Percentiles rank a stretch among this genome's conserved stretches.
Conservation (phyloP, 2,329 filamentous ascomycete genomes). For the Penicillium expansum region DNA sequence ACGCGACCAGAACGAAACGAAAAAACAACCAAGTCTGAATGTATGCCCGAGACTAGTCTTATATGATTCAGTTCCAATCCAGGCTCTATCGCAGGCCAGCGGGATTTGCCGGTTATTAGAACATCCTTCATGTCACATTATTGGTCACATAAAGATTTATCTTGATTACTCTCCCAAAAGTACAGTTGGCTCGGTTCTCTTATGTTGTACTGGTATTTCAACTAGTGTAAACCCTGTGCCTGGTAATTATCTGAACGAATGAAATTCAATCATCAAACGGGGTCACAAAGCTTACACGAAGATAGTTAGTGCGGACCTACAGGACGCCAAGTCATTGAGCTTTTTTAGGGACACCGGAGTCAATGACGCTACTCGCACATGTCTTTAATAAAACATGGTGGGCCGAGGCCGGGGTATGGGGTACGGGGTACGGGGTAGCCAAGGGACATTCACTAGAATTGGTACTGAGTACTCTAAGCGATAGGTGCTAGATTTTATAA, state of each 20-base stretch:
- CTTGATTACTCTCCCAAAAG: background rate
- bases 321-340: background rate
- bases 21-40: background rate
- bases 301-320: background rate
- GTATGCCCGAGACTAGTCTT: background rate
- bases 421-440: background rate
- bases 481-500: background rate
- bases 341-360: background rate
- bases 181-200: background rate
- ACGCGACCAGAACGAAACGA: background rate
- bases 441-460: background rate
- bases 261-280: background rate
- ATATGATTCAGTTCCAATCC: background rate
- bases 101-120: background rate
- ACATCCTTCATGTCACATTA: background rate
- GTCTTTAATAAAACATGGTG: constrained; percentile 1
- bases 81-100: background rate
- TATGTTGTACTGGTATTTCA: background rate
- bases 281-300: background rate
- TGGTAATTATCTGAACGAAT: background rate
- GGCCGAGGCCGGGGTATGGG: background rate
- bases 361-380: background rate
- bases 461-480: background rate
- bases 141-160: background rate
- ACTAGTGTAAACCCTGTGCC: background rate